Base-by-base conservation (phyloP, 148 eudicot genomes). In the Pouteria glomerata region DNA sequence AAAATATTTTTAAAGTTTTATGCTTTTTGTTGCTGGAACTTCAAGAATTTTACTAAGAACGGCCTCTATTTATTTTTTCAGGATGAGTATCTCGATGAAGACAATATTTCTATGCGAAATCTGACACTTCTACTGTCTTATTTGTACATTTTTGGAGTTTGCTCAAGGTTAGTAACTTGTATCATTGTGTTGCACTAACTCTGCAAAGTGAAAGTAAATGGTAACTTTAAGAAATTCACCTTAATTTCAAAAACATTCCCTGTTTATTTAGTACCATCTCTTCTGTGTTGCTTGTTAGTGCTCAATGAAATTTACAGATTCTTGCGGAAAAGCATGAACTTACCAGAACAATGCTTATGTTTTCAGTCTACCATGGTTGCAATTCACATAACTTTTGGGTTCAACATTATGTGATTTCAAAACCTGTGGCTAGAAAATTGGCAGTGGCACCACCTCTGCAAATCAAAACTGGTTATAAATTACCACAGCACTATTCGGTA, bases 61-160 rank as follows among this genome's bases (percentile, higher is more conserved):
- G 39, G 33, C 34, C 57, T 56, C 3, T 76, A 6, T 78, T 57
- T 65, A 24, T 73, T 33, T 75, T 24, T 73, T 78, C 77, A 95
- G 99, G 91, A 85, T 42, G 97, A 95, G 81, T 88, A 85, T 71
- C 70, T 51, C 68, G 83, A 95, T 78, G 96, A 95, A 78, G 99
- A 95, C 84, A 92, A 90, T 83, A 84, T 90, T 53, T 95, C 99
- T 31, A 73, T 92, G 72, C 84, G 96, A 60, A 95, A 92, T 81
- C 64, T 95, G 86, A 88, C 96, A 23, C 97, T 95, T 79, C 82
- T 95, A 27, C 86, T 95, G 57, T 95, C 92, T 65, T 92, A 87
- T 72, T 83, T 95, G 75, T 90, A 86, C 81, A 80, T 87, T 45
- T 92, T 85, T 72, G 99, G 96, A 79, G 88, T 92, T 78, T 92